These are phyloP conservation scores for Aspergillus calidoustus DNA, from an alignment of 2,329 filamentous ascomycete genomes.

Conservation along the genomic window DNA sequence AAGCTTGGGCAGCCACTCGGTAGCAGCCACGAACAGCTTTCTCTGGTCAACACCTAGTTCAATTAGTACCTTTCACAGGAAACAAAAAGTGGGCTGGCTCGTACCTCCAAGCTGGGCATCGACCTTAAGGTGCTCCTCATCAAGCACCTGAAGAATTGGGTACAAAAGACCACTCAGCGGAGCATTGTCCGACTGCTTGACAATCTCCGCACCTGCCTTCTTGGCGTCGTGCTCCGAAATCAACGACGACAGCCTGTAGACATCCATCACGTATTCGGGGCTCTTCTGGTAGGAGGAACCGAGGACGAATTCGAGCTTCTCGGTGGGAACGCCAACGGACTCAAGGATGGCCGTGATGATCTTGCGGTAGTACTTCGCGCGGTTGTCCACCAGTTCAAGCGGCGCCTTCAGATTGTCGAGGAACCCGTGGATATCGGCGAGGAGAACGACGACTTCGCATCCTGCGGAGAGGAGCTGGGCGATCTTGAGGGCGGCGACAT, in stretches of 20 bases:
- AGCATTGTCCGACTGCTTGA: constrained; percentile 85
- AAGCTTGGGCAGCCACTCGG: constrained; percentile 81
- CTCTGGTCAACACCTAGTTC: constrained; percentile 56
- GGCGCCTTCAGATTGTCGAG: constrained; percentile 67
- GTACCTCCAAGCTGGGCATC: constrained; percentile 87
- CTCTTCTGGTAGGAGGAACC: constrained; percentile 77
- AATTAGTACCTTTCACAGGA: not conserved
- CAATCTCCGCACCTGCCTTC: constrained; percentile 89
- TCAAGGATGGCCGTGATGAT: constrained; percentile 75
- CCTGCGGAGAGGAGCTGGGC: constrained; percentile 84
- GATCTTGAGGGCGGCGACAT: constrained; percentile 82
- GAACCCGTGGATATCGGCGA: constrained; percentile 66
- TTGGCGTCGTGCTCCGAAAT: constrained; percentile 74
- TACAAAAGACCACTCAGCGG: constrained; percentile 77
- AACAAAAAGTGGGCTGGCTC: constrained; percentile 35
- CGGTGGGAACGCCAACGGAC: constrained; percentile 77
- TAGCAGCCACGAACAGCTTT: constrained; percentile 60
- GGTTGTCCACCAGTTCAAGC: constrained; percentile 80
- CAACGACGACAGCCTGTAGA: constrained; percentile 72
- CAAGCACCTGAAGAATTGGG: constrained; percentile 85
- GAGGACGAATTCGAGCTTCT: constrained; percentile 80
- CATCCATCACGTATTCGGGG: constrained; percentile 80
- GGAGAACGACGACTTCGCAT: constrained; percentile 78
- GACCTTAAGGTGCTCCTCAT: constrained; percentile 85
- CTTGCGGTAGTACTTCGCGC: constrained; percentile 81